phyloP scores from a whole-genome alignment of 768 basidiomycete genomes.

The Naganishia vishniacii region DNA sequence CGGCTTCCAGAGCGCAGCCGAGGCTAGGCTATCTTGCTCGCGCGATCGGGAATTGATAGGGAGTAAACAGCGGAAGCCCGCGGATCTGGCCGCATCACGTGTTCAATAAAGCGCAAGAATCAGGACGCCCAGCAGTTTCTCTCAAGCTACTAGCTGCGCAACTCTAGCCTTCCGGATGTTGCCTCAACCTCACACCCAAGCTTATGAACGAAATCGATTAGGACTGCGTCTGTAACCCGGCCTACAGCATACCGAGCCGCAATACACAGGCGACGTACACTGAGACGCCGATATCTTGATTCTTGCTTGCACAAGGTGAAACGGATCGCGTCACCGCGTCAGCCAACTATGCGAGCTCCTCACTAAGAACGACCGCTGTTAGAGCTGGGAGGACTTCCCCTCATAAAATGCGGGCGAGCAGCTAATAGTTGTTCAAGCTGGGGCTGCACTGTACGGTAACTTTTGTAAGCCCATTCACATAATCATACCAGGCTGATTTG shows the following conservation, averaged over 20 bases:
- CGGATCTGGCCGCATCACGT: background rate
- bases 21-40: conserved; percentile 15
- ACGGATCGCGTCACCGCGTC: conserved; percentile 3
- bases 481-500: background rate
- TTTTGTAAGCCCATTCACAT: background rate
- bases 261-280: background rate
- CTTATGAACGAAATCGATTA: no score
- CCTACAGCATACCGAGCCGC: no score
- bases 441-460: background rate
- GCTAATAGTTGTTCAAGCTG: no score
- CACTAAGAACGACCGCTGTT: conserved; percentile 7
- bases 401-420: background rate
- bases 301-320: background rate
- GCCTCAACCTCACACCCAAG: no score
- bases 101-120: background rate
- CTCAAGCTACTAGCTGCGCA: background rate
- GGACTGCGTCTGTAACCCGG: no score
- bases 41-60: conserved; percentile 11
- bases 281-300: background rate
- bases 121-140: background rate
- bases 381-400: no score
- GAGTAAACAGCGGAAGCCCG: background rate
- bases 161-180: no score
- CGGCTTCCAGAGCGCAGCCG: no score
- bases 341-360: conserved; percentile 15